phyloP scores from a whole-genome alignment of 75 land plant species.

The Pseudotsuga menziesii region DNA sequence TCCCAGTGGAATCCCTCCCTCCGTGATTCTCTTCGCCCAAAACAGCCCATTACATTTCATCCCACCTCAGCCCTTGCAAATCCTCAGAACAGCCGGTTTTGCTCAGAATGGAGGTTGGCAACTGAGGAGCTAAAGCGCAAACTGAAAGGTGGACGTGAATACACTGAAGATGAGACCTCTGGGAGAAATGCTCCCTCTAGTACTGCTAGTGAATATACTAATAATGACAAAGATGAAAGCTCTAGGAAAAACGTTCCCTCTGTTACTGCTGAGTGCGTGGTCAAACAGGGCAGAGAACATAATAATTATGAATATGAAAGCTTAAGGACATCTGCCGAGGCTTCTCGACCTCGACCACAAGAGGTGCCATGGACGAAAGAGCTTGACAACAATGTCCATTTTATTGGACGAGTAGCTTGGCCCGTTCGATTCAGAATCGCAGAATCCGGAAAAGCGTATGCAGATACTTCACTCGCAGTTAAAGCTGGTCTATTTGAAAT shows the following conservation, averaged over 20 bases:
- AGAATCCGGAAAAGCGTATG: constrained; percentile 59
- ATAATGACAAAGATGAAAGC: too few relatives aligned
- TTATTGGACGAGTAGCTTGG: constrained; percentile 56
- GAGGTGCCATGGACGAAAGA: constrained; percentile 63
- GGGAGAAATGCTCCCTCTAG: too few relatives aligned
- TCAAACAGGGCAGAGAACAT: too few relatives aligned
- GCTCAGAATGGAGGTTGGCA: too few relatives aligned
- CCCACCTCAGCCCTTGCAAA: not conserved
- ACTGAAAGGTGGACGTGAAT: too few relatives aligned
- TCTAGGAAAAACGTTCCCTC: too few relatives aligned
- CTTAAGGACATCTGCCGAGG: not conserved
- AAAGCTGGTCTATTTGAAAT: constrained; percentile 22
- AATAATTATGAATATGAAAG: not conserved
- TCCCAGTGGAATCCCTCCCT: not conserved
- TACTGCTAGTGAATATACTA: too few relatives aligned
- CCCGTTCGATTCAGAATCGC: constrained; percentile 60
- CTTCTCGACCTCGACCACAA: constrained; percentile 35
- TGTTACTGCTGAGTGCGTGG: too few relatives aligned
- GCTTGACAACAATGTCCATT: constrained; percentile 60
- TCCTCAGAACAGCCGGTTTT: not conserved
- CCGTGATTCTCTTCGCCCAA: not conserved
- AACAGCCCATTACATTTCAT: not conserved
- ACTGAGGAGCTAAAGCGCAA: too few relatives aligned
- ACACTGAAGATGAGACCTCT: too few relatives aligned
- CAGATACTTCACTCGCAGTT: constrained; percentile 56